Evolutionary conservation across 371 early-diverging fungal species (phyloP), one percentile per base, ranked within the genome.

Genomic region (Blakeslea trispora): DNA sequence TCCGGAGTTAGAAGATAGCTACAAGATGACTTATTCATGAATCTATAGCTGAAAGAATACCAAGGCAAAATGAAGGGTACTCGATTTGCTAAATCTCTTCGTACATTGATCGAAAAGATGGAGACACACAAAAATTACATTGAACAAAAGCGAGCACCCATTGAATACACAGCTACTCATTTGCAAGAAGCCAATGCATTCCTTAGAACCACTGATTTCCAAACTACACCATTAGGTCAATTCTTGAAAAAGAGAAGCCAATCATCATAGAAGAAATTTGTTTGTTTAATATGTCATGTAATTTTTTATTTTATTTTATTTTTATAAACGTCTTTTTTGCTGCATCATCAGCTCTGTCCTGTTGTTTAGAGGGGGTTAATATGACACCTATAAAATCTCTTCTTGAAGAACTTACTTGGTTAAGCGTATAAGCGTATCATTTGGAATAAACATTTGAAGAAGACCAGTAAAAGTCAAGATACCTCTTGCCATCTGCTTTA

Each of bases 401-500:
- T n/a, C n/a, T n/a, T n/a, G n/a, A n/a, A n/a, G n/a, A n/a, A 32
- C 59, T 56, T 70, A 81, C 53, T 87, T 85, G 68, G 89, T 94
- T 45, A 96, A 74, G 56, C 81, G 80, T 10, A 86, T 84, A 50
- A 89, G 85, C 0, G 87, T 87, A 50, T 93, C 94, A 3, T 81
- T 79, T 6, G 94, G 90, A 69, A 94, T 89, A 21, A 89, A 75
- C 72, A 91, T 90, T 68, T 90, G 90, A 53, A 94, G 81, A 57
- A 85, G 79, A 10, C 94, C 93, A 1, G 90, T 85, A 81, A 92
- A 93, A 42, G 87, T 79, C 63, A 91, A 81, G 14, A 96, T 46
- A 5, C 85, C 80, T 40, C 87, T 82, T 10, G 86, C 84, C 40
- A 73, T 74, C 18, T 71, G 53, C 40, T 68, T 66, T 32, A 70